Evolutionary conservation across 495 filamentous ascomycete species (phyloP).

Genomic region (Neurospora sp.): DNA sequence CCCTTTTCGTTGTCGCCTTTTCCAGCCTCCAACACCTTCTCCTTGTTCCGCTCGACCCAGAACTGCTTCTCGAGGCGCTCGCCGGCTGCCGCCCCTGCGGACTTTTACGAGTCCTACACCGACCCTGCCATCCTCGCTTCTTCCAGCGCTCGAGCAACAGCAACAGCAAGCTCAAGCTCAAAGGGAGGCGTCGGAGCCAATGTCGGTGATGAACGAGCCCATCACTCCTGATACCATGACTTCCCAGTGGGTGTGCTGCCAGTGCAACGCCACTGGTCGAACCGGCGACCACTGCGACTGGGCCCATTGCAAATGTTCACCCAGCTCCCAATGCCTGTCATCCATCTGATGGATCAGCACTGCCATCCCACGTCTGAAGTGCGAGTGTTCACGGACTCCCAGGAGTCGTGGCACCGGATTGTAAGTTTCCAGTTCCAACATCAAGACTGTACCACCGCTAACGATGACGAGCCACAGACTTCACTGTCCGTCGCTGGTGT

Average conservation of each 20-base stretch:
- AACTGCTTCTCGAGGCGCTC: neutral
- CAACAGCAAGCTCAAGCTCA: neutral
- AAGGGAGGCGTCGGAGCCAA: neutral
- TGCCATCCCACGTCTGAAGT: too few species aligned
- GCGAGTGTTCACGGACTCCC: too few species aligned
- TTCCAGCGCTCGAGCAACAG: neutral
- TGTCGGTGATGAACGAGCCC: slow-evolving; percentile 7
- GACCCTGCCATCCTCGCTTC: neutral
- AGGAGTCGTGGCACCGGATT: too few species aligned
- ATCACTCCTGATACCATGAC: slow-evolving; percentile 4
- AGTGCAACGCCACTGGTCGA: neutral
- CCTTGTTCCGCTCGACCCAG: neutral
- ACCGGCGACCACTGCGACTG: neutral
- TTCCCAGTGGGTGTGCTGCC: neutral
- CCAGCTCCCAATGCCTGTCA: too few species aligned
- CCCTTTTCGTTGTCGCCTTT: too few species aligned
- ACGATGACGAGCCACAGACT: neutral
- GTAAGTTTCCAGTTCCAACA: neutral
- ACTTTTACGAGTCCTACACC: neutral
- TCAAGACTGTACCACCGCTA: neutral
- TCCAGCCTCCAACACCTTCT: too few species aligned
- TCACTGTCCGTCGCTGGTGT: slow-evolving; percentile 52
- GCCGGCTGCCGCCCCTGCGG: neutral
- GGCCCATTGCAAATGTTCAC: too few species aligned
- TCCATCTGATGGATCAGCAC: too few species aligned